These are phyloP conservation scores for Kurtzmaniella fragi DNA, from an alignment of 805 yeast genomes.

Conservation along the genomic window DNA sequence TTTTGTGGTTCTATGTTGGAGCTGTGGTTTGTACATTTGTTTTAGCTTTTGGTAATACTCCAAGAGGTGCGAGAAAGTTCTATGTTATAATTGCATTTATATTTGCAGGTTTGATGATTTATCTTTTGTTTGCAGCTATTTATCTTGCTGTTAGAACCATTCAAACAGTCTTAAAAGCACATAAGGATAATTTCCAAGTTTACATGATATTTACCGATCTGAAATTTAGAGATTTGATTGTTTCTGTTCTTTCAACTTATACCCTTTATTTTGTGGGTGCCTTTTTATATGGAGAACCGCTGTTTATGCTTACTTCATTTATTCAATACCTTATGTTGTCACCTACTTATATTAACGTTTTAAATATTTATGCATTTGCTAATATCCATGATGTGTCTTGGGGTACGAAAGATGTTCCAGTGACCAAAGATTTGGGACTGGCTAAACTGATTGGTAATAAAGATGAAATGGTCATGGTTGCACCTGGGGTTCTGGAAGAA, in stretches of 20 bases:
- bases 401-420: constrained; percentile 89
- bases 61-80: constrained; percentile 79
- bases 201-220: constrained; percentile 53
- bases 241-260: constrained; percentile 85
- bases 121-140: constrained; percentile 83
- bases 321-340: constrained; percentile 76
- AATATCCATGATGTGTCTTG: constrained; percentile 94
- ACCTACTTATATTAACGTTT: constrained; percentile 86
- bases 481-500: constrained; percentile 70
- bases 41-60: constrained; percentile 88
- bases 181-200: constrained; percentile 37
- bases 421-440: constrained; percentile 69
- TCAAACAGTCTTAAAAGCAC: constrained; percentile 44
- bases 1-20: constrained; percentile 80
- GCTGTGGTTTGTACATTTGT: constrained; percentile 83
- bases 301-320: constrained; percentile 88
- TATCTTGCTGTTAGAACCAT: constrained; percentile 74
- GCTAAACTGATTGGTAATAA: constrained; percentile 55
- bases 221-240: constrained; percentile 78
- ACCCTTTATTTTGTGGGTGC: constrained; percentile 76
- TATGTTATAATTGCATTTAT: constrained; percentile 70
- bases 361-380: constrained; percentile 93
- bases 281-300: constrained; percentile 79
- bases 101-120: constrained; percentile 85
- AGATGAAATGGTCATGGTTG: constrained; percentile 37